Percentiles rank a stretch among this genome's conserved stretches.
Conservation (phyloP, 1,139 yeast species). For the Geotrichum aggregatum region DNA sequence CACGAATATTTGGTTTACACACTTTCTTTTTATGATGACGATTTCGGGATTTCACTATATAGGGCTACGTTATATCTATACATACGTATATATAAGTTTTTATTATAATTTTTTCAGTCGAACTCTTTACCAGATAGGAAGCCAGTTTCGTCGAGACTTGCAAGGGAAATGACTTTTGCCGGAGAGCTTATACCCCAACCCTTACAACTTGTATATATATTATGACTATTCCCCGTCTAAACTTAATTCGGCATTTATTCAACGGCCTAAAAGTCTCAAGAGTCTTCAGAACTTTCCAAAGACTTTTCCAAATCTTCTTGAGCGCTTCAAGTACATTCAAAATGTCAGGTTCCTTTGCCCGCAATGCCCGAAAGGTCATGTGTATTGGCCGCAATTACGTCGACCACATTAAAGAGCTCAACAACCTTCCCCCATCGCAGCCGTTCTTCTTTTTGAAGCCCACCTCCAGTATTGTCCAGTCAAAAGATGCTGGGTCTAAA, state of each 20-base stretch:
- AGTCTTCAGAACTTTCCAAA: no score
- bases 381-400: constrained; percentile 96
- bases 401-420: constrained; percentile 86
- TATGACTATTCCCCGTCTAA: background rate
- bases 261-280: no score
- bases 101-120: background rate
- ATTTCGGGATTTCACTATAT: background rate
- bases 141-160: background rate
- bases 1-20: background rate
- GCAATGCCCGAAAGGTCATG: constrained; percentile 70
- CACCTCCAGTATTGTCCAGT: constrained; percentile 43
- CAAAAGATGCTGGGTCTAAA: constrained; percentile 55
- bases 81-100: no score
- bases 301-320: background rate
- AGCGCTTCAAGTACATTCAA: background rate
- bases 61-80: no score
- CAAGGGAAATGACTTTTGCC: background rate
- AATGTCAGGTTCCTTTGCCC: constrained; percentile 45
- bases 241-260: no score
- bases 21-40: no score
- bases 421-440: constrained; percentile 65
- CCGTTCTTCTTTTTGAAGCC: constrained; percentile 95
- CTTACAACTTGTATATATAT: background rate
- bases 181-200: constrained; percentile 1
- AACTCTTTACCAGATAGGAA: background rate